Evolutionary conservation across 1,139 yeast species (phyloP).

Genomic region (Meyerozyma guilliermondii): DNA sequence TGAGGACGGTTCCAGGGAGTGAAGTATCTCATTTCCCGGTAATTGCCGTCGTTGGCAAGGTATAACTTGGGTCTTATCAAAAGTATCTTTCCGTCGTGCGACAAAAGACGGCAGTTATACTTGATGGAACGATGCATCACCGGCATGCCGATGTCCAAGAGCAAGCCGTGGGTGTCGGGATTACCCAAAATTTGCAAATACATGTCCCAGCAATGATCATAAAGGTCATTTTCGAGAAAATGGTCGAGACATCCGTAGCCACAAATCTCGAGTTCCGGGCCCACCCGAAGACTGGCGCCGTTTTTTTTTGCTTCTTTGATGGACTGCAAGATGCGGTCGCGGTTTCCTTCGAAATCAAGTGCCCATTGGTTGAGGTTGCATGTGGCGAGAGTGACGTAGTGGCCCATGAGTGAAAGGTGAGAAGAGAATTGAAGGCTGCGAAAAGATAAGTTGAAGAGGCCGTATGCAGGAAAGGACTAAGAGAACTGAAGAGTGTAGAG

Average conservation of each 20-base stretch:
- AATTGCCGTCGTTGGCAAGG: constrained; percentile 96
- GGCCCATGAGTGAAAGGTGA: constrained; percentile 39
- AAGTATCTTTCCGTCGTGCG: constrained; percentile 72
- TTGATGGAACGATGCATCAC: constrained; percentile 80
- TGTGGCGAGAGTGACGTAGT: constrained; percentile 54
- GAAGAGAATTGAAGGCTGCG: not conserved
- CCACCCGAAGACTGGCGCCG: constrained; percentile 84
- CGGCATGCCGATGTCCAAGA: constrained; percentile 94
- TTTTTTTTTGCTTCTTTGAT: constrained; percentile 68
- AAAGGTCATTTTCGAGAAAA: constrained; percentile 84
- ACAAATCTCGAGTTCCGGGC: constrained; percentile 92
- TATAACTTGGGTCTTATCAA: constrained; percentile 88
- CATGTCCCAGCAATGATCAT: constrained; percentile 92
- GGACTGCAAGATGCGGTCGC: constrained; percentile 82
- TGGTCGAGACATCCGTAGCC: constrained; percentile 97
- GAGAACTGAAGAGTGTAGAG: too few relatives aligned
- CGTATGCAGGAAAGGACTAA: not conserved
- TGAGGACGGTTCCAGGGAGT: constrained; percentile 88
- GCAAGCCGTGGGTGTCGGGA: constrained; percentile 64
- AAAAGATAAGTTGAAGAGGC: not conserved
- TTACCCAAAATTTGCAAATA: constrained; percentile 69
- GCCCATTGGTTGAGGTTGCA: constrained; percentile 97
- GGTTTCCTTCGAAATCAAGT: constrained; percentile 92
- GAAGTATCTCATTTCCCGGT: constrained; percentile 94
- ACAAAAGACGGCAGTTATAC: constrained; percentile 85